phyloP scores from a whole-genome alignment of 169 alveolate species.

The Plasmodium adleri region DNA sequence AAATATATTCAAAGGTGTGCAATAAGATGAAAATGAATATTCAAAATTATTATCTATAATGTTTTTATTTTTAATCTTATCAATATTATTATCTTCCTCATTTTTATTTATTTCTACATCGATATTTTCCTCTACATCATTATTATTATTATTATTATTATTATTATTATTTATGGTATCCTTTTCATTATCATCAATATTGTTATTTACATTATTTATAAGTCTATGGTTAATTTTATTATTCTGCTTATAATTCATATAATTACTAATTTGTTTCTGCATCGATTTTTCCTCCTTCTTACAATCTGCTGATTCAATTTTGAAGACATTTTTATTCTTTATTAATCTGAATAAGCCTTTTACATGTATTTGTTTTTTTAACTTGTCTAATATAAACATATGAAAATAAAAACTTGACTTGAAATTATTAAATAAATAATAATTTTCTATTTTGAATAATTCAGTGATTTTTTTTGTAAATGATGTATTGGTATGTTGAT shows the following conservation, averaged over 20 bases:
- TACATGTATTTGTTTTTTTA: slow-evolving; percentile 50
- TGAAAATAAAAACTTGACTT: slow-evolving; percentile 42
- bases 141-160: not conserved
- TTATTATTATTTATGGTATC: not conserved
- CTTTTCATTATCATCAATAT: not conserved
- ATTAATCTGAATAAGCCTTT: slow-evolving; percentile 55
- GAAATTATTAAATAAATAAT: slow-evolving; percentile 66
- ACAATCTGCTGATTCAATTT: not conserved
- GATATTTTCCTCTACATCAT: not conserved
- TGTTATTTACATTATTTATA: not conserved
- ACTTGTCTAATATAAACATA: slow-evolving; percentile 60
- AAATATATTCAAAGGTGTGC: slow-evolving; percentile 73
- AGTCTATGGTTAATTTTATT: too few species aligned
- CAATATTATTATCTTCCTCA: not conserved
- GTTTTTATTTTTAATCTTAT: not conserved
- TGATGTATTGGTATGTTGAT: slow-evolving; percentile 43
- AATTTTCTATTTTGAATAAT: slow-evolving; percentile 49
- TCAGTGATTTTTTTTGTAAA: slow-evolving; percentile 71
- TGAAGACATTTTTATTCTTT: slow-evolving; percentile 49
- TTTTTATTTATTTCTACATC: not conserved
- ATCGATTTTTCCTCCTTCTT: not conserved
- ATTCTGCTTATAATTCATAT: too few species aligned
- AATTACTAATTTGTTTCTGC: too few species aligned
- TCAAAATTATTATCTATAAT: slow-evolving; percentile 11
- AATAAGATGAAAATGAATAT: slow-evolving; percentile 41